These are phyloP conservation scores for Lentinus polychrous DNA, from an alignment of 1,284 basidiomycete genomes.

Conservation along the genomic window DNA sequence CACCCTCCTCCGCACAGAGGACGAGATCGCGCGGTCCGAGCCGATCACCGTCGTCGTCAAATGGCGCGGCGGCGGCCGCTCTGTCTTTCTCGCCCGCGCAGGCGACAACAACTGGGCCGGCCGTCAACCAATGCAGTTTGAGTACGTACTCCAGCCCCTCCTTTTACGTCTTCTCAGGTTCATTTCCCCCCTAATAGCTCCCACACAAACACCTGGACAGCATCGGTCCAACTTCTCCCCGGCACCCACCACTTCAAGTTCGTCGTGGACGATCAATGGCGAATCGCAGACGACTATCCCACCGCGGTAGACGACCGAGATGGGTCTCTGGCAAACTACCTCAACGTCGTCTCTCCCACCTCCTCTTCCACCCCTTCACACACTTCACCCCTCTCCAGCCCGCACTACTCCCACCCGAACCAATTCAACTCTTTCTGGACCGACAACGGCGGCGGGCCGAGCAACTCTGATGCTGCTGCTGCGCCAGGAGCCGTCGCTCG, in stretches of 20 bases:
- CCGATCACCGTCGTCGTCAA: constrained; percentile 48
- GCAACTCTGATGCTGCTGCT: no score
- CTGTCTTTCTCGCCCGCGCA: constrained; percentile 58
- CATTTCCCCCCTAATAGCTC: constrained; percentile 19
- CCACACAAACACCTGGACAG: constrained; percentile 33
- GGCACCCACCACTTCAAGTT: constrained; percentile 97
- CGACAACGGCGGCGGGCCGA: constrained; percentile 33
- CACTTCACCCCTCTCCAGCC: constrained; percentile 17
- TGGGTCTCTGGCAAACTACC: constrained; percentile 93
- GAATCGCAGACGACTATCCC: constrained; percentile 72
- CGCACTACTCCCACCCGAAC: constrained; percentile 15
- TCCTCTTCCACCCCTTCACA: constrained; percentile 16
- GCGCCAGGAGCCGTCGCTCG: no score
- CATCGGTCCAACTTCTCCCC: constrained; percentile 61
- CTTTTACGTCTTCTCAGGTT: constrained; percentile 1
- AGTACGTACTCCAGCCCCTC: constrained; percentile 35
- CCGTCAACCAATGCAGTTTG: constrained; percentile 50
- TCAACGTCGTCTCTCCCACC: constrained; percentile 47
- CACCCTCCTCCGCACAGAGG: constrained; percentile 37
- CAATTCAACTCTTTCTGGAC: constrained; percentile 43
- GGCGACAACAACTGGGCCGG: constrained; percentile 72
- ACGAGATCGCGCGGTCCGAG: constrained; percentile 26
- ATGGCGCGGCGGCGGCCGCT: constrained; percentile 57
- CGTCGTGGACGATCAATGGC: constrained; percentile 90
- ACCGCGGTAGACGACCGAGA: constrained; percentile 88